Evolutionary conservation across 176 grass and related monocot species (phyloP).

Genomic region (Melocanna baccifera): DNA sequence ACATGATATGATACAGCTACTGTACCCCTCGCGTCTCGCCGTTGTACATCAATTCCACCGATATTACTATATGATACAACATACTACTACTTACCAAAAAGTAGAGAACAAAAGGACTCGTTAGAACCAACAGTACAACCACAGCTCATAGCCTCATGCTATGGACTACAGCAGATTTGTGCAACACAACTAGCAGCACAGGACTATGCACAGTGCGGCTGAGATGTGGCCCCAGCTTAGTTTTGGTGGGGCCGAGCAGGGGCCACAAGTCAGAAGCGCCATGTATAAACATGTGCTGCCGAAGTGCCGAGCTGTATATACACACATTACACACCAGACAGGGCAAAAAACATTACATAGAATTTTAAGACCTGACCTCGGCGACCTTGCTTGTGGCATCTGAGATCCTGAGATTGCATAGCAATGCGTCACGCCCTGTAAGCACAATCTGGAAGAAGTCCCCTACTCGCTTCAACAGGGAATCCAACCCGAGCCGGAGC

Average conservation of each 20-base stretch:
- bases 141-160: neutral
- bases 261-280: constrained; percentile 22
- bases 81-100: constrained; percentile 19
- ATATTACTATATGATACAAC: neutral
- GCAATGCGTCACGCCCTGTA: constrained; percentile 70
- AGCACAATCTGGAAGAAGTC: constrained; percentile 84
- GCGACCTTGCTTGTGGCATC: constrained; percentile 39
- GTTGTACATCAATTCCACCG: neutral
- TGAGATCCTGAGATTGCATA: constrained; percentile 74
- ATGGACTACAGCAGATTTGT: neutral
- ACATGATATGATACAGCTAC: neutral
- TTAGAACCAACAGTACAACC: neutral
- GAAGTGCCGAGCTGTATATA: neutral
- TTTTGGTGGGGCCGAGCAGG: neutral
- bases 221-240: constrained; percentile 17
- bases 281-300: neutral
- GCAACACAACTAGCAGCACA: constrained; percentile 20
- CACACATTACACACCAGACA: neutral
- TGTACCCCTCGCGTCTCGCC: neutral
- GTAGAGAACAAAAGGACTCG: neutral
- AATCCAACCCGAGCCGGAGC: constrained; percentile 47
- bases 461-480: constrained; percentile 50
- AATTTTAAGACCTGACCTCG: constrained; percentile 28
- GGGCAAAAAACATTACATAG: neutral
- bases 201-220: constrained; percentile 4